A percentile compares a stretch with the other conserved stretches of the same genome.
These are phyloP conservation scores for Coemansia sp. DNA, from an alignment of 192 early-diverging fungal genomes.

Conservation along the genomic window DNA sequence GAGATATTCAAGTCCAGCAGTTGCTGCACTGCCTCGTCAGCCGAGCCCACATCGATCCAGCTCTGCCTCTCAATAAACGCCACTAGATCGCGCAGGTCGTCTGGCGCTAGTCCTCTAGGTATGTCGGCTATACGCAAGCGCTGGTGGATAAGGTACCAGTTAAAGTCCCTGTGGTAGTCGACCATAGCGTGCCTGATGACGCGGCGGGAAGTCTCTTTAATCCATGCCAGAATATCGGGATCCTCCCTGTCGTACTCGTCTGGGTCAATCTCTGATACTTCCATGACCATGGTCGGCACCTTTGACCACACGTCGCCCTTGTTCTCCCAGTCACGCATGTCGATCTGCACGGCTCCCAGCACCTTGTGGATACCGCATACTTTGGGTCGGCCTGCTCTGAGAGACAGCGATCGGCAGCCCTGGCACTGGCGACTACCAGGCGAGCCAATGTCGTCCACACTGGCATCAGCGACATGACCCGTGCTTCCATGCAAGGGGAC, in stretches of 20 bases:
- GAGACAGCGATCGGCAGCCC: constrained; percentile 18
- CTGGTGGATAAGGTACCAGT: constrained; percentile 50
- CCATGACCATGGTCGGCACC: constrained; percentile 52
- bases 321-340: constrained; percentile 57
- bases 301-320: constrained; percentile 50
- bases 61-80: constrained; percentile 39
- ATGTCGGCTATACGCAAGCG: constrained; percentile 46
- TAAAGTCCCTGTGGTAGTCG: constrained; percentile 53
- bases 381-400: not conserved
- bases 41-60: constrained; percentile 35
- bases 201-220: constrained; percentile 35
- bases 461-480: not conserved
- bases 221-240: constrained; percentile 44
- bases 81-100: constrained; percentile 36
- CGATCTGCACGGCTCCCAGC: constrained; percentile 27
- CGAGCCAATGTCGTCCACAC: not conserved
- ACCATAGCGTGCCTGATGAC: constrained; percentile 26
- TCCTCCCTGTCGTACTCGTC: constrained; percentile 54
- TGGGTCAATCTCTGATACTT: constrained; percentile 39
- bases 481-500: constrained; percentile 16
- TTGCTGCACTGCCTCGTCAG: constrained; percentile 31
- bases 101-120: constrained; percentile 22
- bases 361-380: constrained; percentile 43
- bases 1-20: constrained; percentile 35
- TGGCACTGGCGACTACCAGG: constrained; percentile 26